Base-by-base conservation (phyloP, 805 yeast genomes). In the Ogataea neopini region DNA sequence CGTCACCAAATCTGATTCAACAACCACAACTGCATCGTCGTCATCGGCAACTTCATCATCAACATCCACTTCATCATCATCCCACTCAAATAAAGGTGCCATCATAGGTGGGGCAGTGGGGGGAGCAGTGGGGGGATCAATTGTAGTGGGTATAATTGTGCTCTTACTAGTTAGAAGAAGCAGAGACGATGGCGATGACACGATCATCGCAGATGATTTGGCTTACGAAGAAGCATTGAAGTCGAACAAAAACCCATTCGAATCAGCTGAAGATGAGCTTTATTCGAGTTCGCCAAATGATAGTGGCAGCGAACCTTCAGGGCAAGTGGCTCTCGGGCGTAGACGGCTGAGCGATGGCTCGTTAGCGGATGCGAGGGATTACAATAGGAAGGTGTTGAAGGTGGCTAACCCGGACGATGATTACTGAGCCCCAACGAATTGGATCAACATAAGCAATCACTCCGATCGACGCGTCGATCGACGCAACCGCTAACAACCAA, bases 361-460 rank as follows among this genome's bases (percentile, higher is more conserved):
- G 2, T 72, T 91, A 45, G 91, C 95, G 9, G 95, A 89, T 64
- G 95, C 86, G 52, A 81, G 88, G 3, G 94, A 88, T 64, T 87
- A 84, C 67, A 76, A 87, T 42, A 74, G 90, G 61, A 88, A 88
- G 69, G 82, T 88, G 15, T 72, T 91, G 40, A 84, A 89, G 50
- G 96, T 91, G 10, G 91, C 96, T 28, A 91, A 91, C 60, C 96
- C 97, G 1, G 96, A 88, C 64, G 83, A 77, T 54, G 70, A 67
- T 45, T 50, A 20, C 20, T 28, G 35, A 28, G n/a, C n/a, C n/a
- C n/a, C n/a, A n/a, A n/a, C n/a, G n/a, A n/a, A n/a, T n/a, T n/a
- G n/a, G n/a, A n/a, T n/a, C n/a, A n/a, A n/a, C n/a, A n/a, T n/a
- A n/a, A n/a, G n/a, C n/a, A n/a, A n/a, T n/a, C n/a, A n/a, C n/a